Evolutionary conservation across 1,284 basidiomycete genomes (phyloP).

Genomic region (Rugosomyces carneus): DNA sequence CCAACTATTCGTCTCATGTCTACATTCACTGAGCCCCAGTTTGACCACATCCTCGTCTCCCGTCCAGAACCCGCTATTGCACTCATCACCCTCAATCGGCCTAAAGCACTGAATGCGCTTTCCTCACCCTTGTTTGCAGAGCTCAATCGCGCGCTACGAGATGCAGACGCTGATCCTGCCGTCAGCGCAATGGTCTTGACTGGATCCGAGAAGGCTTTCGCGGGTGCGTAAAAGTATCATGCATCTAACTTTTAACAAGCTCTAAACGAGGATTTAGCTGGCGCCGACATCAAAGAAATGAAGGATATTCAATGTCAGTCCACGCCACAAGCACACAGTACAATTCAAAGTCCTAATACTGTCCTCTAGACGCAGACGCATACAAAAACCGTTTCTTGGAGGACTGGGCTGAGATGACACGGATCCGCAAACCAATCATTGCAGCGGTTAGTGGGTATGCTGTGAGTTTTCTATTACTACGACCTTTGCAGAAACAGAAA

Average conservation of each 20-base stretch:
- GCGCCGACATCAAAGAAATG: slow-evolving; percentile 93
- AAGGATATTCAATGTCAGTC: slow-evolving; percentile 81
- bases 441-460: slow-evolving; percentile 96
- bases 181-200: slow-evolving; percentile 89
- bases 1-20: slow-evolving; percentile 34
- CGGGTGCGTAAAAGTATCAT: slow-evolving; percentile 44
- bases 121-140: slow-evolving; percentile 74
- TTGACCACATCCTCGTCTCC: slow-evolving; percentile 73
- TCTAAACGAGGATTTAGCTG: slow-evolving; percentile 42
- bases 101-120: slow-evolving; percentile 93
- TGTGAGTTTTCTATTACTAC: slow-evolving; percentile 41
- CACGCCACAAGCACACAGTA: no score
- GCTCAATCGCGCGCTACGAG: slow-evolving; percentile 70
- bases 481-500: not conserved
- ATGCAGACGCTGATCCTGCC: slow-evolving; percentile 67
- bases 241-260: not conserved
- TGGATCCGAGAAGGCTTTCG: slow-evolving; percentile 91
- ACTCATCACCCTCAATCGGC: slow-evolving; percentile 92
- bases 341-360: not conserved
- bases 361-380: slow-evolving; percentile 69
- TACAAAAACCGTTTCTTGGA: slow-evolving; percentile 89
- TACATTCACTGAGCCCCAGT: slow-evolving; percentile 30
- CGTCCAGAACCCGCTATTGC: slow-evolving; percentile 72
- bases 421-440: slow-evolving; percentile 88
- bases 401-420: slow-evolving; percentile 77